Base-by-base conservation (phyloP, 345 rosid species). In the Gossypium turneri region DNA sequence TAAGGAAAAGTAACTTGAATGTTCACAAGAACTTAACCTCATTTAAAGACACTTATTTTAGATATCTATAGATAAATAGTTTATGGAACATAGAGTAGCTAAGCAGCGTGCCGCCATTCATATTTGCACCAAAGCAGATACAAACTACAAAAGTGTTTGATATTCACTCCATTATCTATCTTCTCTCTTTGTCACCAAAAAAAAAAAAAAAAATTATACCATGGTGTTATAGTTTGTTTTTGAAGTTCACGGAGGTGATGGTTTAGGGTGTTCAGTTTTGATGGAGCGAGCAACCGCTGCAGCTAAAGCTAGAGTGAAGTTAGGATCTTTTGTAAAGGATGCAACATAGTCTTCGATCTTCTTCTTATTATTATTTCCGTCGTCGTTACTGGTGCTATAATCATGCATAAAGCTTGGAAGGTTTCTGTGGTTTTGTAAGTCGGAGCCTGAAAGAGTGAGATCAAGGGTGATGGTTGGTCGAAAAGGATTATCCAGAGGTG, bases 211-310 rank as follows among this genome's bases (percentile, higher is more conserved):
- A 1, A 0, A 20, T 20, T 2, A 4, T 51, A 51, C 56, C 17
- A 15, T 16, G 16, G 20, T 51, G n/a, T 34, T 16, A 34, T n/a
- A 16, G 60, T 12, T 44, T 44, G 27, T 34, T 62, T 62, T 62
- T 5, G 9, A 19, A 56, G 53, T 43, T 73, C 25, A 59, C 2
- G 51, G 44, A 25, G 13, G 17, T 59, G 56, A 41, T 20, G 64
- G 45, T 44, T 13, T 59, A 9, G 56, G 16, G 16, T 24, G 57
- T 22, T 58, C 59, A 29, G 29, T 58, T 57, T 20, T 57, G 47
- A 86, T 79, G 25, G 86, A 81, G 7, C 79, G 75, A 29, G 85
- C 87, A 67, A 88, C 88, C 38, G 82, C 85, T 0, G 82, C 70
- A 20, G 90, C 90, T 68, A 89, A 53, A 58, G 82, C 79, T 41